These are phyloP conservation scores for Hyaloperonospora brassicae DNA, from an alignment of 352 stramenopile species.

Conservation along the genomic window DNA sequence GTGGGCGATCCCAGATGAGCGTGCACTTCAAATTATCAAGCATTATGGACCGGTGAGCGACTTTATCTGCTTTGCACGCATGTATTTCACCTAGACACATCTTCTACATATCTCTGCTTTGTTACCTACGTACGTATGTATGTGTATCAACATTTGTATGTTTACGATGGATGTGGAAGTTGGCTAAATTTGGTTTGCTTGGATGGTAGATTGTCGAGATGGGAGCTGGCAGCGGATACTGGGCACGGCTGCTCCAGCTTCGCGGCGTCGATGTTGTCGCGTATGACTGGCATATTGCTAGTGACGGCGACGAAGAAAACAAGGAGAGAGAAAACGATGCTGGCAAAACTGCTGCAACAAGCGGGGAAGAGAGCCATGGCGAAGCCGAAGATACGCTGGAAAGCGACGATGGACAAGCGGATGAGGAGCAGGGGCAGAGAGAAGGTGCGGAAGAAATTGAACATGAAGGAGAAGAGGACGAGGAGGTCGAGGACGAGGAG, in stretches of 20 bases:
- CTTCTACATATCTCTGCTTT: no score
- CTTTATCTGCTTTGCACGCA: no score
- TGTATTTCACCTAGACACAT: no score
- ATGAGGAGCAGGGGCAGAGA: slow-evolving; percentile 22
- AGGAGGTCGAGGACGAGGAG: slow-evolving; percentile 5
- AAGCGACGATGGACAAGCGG: slow-evolving; percentile 40
- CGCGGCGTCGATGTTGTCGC: slow-evolving; percentile 77
- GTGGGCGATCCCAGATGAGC: slow-evolving; percentile 88
- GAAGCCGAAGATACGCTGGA: slow-evolving; percentile 16
- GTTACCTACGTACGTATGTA: no score
- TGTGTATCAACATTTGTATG: neutral
- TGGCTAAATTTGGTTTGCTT: slow-evolving; percentile 7
- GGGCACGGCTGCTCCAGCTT: slow-evolving; percentile 66
- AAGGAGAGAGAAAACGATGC: no score
- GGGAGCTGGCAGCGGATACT: slow-evolving; percentile 87
- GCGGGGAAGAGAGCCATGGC: slow-evolving; percentile 27
- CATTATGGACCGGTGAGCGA: slow-evolving; percentile 72
- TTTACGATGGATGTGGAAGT: neutral
- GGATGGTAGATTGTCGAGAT: slow-evolving; percentile 82
- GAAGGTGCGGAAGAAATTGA: no score
- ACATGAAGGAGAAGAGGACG: neutral
- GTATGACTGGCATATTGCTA: slow-evolving; percentile 79
- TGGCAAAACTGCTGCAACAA: slow-evolving; percentile 21
- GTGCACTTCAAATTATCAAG: slow-evolving; percentile 85
- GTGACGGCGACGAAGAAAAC: slow-evolving; percentile 34